Evolutionary conservation across 768 basidiomycete genomes (phyloP).

Genomic region (Russula virescens): DNA sequence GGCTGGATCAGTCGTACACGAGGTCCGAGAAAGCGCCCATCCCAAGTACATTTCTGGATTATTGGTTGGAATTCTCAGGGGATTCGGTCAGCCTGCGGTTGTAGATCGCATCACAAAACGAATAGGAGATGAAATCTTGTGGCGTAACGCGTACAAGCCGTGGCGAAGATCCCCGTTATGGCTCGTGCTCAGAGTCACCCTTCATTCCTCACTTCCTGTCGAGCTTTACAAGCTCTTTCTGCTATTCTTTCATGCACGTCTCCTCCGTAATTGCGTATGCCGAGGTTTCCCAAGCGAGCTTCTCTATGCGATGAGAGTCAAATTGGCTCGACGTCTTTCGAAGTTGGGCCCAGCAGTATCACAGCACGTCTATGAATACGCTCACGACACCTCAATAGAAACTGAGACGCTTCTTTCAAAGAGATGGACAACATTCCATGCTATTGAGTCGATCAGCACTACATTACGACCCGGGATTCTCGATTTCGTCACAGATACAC

Average conservation of each 20-base stretch:
- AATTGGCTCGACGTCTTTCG: conserved; percentile 26
- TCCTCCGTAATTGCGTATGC: conserved; percentile 22
- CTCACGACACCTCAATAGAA: neutral
- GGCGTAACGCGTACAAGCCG: conserved; percentile 26
- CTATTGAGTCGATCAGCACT: neutral
- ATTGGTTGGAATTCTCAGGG: too few species aligned
- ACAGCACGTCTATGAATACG: neutral
- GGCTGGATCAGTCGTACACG: too few species aligned
- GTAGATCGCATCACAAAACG: neutral
- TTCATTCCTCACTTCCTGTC: conserved; percentile 29
- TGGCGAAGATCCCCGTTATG: conserved; percentile 50
- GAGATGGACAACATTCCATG: conserved; percentile 12
- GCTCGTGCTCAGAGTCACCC: conserved; percentile 43
- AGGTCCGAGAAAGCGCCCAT: neutral
- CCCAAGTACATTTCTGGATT: too few species aligned
- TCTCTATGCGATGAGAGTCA: conserved; percentile 30
- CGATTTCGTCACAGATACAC: neutral
- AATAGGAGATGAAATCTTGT: neutral
- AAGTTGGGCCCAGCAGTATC: conserved; percentile 21
- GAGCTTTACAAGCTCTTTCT: conserved; percentile 45
- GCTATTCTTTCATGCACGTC: conserved; percentile 32
- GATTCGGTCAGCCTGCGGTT: too few species aligned
- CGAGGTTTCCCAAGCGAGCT: conserved; percentile 29
- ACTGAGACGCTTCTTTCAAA: neutral
- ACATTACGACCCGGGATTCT: neutral